Conservation (phyloP, 352 stramenopile species). For the Globisporangium cylindrosporum region DNA sequence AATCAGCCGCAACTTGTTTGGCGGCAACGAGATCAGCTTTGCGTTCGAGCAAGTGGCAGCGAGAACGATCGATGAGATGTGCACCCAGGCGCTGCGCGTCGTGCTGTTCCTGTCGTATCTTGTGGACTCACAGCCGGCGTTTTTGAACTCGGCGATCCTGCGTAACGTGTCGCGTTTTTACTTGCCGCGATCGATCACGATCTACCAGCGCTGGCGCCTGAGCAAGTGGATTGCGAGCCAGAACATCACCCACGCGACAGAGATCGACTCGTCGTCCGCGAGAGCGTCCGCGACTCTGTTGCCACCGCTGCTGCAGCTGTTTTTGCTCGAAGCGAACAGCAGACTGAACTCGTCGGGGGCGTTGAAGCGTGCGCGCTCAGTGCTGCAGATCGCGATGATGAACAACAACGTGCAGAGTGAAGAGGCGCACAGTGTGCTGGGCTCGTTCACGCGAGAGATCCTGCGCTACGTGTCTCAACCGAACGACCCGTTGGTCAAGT, state of each 20-base stretch:
- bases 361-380: slow-evolving; percentile 58
- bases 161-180: slow-evolving; percentile 41
- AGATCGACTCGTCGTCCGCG: slow-evolving; percentile 33
- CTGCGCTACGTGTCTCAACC: slow-evolving; percentile 53
- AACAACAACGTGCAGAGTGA: slow-evolving; percentile 48
- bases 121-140: slow-evolving; percentile 50
- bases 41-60: slow-evolving; percentile 59
- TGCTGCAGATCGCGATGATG: slow-evolving; percentile 31
- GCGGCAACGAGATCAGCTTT: slow-evolving; percentile 52
- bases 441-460: slow-evolving; percentile 54
- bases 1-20: slow-evolving; percentile 31
- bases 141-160: slow-evolving; percentile 41
- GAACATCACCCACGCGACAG: slow-evolving; percentile 48
- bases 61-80: slow-evolving; percentile 65
- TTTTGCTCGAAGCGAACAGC: slow-evolving; percentile 54
- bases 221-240: slow-evolving; percentile 59
- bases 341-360: slow-evolving; percentile 41
- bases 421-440: slow-evolving; percentile 51
- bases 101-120: slow-evolving; percentile 69
- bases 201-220: slow-evolving; percentile 75
- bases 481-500: slow-evolving; percentile 50
- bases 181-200: slow-evolving; percentile 55
- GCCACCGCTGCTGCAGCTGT: slow-evolving; percentile 60
- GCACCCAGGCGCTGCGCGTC: slow-evolving; percentile 50
- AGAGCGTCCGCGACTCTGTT: slow-evolving; percentile 52